These are phyloP conservation scores for Serendipita indica DNA, from an alignment of 768 basidiomycete genomes.

Conservation along the genomic window DNA sequence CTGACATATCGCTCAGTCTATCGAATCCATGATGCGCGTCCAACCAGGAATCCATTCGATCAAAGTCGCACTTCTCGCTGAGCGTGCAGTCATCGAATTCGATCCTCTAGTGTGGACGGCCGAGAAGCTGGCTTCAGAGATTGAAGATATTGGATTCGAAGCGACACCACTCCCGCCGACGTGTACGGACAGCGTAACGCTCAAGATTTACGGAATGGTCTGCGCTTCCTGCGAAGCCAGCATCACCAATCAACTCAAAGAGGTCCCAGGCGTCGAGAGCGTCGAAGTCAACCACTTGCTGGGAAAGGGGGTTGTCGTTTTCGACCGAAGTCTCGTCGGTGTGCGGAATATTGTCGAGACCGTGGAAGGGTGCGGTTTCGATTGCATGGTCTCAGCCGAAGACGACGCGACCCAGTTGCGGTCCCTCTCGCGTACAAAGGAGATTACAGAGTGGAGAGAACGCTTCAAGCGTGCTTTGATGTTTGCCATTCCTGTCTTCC, in stretches of 20 bases:
- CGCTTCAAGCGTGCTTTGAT: constrained; percentile 58
- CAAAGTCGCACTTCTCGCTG: constrained; percentile 93
- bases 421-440: constrained; percentile 77
- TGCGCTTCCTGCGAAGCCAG: constrained; percentile 68
- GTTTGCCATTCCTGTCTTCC: constrained; percentile 90
- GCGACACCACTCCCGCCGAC: constrained; percentile 57
- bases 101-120: constrained; percentile 68
- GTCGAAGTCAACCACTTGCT: constrained; percentile 65
- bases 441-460: constrained; percentile 76
- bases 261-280: constrained; percentile 55
- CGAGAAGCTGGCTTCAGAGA: constrained; percentile 71
- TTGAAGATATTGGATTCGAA: constrained; percentile 86
- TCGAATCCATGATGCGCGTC: constrained; percentile 65
- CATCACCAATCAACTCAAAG: constrained; percentile 53
- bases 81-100: constrained; percentile 83
- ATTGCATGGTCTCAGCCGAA: constrained; percentile 71
- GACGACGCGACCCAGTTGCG: constrained; percentile 70
- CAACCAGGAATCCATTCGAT: constrained; percentile 84
- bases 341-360: constrained; percentile 80
- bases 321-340: constrained; percentile 56
- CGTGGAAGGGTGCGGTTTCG: constrained; percentile 80
- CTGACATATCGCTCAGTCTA: constrained; percentile 43
- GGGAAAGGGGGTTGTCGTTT: constrained; percentile 58
- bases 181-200: constrained; percentile 49
- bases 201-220: constrained; percentile 86